These are phyloP conservation scores for Erythrobasidium hasegawianum DNA, from an alignment of 1,284 basidiomycete species.

Conservation along the genomic window DNA sequence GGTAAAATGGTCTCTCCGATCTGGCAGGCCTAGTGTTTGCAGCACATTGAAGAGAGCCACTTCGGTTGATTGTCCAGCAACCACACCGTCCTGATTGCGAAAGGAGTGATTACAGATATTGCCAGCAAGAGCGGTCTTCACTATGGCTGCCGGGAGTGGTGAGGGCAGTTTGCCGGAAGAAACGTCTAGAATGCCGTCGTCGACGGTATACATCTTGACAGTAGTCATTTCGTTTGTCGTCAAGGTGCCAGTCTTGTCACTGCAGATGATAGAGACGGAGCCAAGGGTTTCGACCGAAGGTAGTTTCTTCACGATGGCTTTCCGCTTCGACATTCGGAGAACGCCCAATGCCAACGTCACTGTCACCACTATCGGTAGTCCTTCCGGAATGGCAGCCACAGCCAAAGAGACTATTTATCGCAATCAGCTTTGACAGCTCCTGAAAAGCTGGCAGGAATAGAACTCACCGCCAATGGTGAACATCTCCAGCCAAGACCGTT, in stretches of 20 bases:
- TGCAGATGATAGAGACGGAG: constrained; percentile 91
- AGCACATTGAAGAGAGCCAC: constrained; percentile 84
- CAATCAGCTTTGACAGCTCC: background rate
- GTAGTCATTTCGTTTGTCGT: constrained; percentile 96
- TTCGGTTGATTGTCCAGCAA: constrained; percentile 87
- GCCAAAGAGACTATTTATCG: constrained; percentile 76
- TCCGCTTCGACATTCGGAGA: constrained; percentile 84
- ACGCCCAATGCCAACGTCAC: constrained; percentile 94
- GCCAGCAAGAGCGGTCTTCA: constrained; percentile 60
- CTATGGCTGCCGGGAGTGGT: constrained; percentile 55
- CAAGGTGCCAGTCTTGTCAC: constrained; percentile 96
- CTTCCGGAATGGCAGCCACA: constrained; percentile 95
- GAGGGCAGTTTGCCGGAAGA: constrained; percentile 43
- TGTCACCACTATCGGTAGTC: constrained; percentile 92
- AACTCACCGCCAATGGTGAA: constrained; percentile 91
- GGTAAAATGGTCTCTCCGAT: constrained; percentile 67
- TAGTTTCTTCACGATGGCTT: constrained; percentile 94
- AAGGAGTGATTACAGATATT: constrained; percentile 58
- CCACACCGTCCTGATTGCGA: constrained; percentile 66
- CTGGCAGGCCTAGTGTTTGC: constrained; percentile 63
- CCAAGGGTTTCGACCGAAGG: constrained; percentile 93
- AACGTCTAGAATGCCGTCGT: constrained; percentile 67
- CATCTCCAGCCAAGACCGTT: constrained; percentile 92
- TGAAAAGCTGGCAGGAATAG: background rate
- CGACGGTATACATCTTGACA: constrained; percentile 78